Conservation (phyloP, 305 asterid genomes). For the Fraxinus baroniana region DNA sequence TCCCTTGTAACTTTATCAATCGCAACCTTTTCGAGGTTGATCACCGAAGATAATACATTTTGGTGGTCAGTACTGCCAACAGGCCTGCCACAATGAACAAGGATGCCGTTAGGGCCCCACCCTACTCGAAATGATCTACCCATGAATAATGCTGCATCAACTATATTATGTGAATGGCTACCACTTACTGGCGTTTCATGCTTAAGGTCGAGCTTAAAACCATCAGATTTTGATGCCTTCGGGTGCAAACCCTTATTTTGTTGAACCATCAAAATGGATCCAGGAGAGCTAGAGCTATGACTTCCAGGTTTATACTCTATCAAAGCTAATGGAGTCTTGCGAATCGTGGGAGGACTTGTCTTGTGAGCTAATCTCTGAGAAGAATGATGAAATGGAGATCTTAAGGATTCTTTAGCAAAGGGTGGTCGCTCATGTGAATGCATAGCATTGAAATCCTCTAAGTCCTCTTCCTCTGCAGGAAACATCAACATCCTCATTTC, state of each 20-base stretch:
- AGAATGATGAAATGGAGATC: slow-evolving; percentile 53
- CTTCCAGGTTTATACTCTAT: slow-evolving; percentile 71
- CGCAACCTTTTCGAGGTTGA: slow-evolving; percentile 82
- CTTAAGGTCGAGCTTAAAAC: slow-evolving; percentile 68
- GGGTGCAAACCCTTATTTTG: slow-evolving; percentile 65
- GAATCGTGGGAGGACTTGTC: slow-evolving; percentile 47
- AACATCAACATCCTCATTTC: slow-evolving; percentile 75
- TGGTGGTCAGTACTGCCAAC: slow-evolving; percentile 53
- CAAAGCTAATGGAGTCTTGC: slow-evolving; percentile 88
- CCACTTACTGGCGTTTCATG: slow-evolving; percentile 60
- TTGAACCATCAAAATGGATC: slow-evolving; percentile 69
- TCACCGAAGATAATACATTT: slow-evolving; percentile 64
- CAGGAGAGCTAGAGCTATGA: slow-evolving; percentile 59
- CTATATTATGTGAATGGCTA: slow-evolving; percentile 61
- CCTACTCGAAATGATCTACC: slow-evolving; percentile 97
- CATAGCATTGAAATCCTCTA: slow-evolving; percentile 42
- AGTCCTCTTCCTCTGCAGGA: slow-evolving; percentile 61
- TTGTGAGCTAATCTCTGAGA: slow-evolving; percentile 38
- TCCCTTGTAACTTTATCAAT: slow-evolving; percentile 70
- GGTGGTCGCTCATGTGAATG: slow-evolving; percentile 44
- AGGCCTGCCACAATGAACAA: slow-evolving; percentile 87
- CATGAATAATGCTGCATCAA: slow-evolving; percentile 95
- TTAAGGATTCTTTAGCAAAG: slow-evolving; percentile 53
- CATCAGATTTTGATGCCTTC: slow-evolving; percentile 54
- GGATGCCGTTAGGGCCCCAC: slow-evolving; percentile 95